A percentile compares a stretch with the other conserved stretches of the same genome.
These are phyloP conservation scores for Russula earlei DNA, from an alignment of 768 basidiomycete species.

Conservation along the genomic window DNA sequence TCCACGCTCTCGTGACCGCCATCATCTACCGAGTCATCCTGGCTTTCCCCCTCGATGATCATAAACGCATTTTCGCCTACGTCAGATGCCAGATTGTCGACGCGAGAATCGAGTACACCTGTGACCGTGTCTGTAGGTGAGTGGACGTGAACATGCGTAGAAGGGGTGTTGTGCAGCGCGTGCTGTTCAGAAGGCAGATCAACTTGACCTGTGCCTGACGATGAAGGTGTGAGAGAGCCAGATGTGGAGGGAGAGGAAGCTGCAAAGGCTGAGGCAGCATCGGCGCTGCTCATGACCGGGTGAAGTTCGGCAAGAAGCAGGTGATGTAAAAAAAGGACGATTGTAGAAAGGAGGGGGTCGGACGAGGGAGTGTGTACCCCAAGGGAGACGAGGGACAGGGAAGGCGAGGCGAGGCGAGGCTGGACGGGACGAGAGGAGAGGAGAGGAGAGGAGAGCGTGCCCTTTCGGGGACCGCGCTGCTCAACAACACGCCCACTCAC, in stretches of 20 bases:
- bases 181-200: constrained; percentile 24
- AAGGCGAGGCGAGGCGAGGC: not conserved
- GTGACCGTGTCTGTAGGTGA: constrained; percentile 1
- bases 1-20: constrained; percentile 24
- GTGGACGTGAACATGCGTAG: constrained; percentile 24
- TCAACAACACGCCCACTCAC: constrained; percentile 1
- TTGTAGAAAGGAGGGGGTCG: constrained; percentile 3
- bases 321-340: not conserved
- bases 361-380: constrained; percentile 7
- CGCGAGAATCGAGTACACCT: constrained; percentile 5
- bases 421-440: constrained; percentile 6
- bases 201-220: constrained; percentile 23
- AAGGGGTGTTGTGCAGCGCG: constrained; percentile 20
- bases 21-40: constrained; percentile 12
- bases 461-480: constrained; percentile 6
- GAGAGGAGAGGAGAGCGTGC: constrained; percentile 10
- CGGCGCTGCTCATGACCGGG: constrained; percentile 36
- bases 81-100: constrained; percentile 6
- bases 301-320: constrained; percentile 9
- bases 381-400: not conserved
- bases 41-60: constrained; percentile 15
- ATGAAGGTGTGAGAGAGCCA: constrained; percentile 23
- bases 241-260: constrained; percentile 27
- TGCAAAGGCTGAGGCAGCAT: constrained; percentile 25
- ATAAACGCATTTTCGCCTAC: constrained; percentile 17